A percentile compares a stretch with the other conserved stretches of the same genome.
Conservation (phyloP, 345 rosid species). For the Brassica incana region DNA sequence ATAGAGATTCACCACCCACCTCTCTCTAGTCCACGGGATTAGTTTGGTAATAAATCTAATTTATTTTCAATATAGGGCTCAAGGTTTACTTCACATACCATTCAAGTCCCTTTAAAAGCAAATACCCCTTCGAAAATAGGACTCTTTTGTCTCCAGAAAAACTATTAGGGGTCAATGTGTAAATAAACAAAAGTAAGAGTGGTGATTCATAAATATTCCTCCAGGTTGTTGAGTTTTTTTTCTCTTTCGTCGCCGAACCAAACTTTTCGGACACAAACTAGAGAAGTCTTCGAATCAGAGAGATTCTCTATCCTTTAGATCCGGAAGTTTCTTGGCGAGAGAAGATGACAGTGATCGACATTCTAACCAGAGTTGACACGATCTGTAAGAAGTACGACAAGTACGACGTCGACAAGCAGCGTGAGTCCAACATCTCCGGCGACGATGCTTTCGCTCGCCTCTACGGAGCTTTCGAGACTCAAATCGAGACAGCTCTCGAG, state of each 20-base stretch:
- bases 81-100: background rate
- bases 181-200: background rate
- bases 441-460: constrained; percentile 90
- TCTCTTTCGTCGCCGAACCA: constrained; percentile 22
- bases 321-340: constrained; percentile 2
- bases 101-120: background rate
- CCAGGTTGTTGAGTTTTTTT: constrained; percentile 22
- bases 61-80: background rate
- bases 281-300: constrained; percentile 25
- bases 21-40: constrained; percentile 17
- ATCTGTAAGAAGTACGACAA: constrained; percentile 94
- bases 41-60: background rate
- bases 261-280: constrained; percentile 10
- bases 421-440: constrained; percentile 77
- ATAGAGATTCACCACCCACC: background rate
- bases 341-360: constrained; percentile 93
- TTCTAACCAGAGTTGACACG: constrained; percentile 84
- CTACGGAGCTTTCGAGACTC: constrained; percentile 65
- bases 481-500: constrained; percentile 74
- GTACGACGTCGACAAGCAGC: constrained; percentile 88
- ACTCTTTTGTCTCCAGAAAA: background rate
- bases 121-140: background rate
- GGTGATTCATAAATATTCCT: background rate
- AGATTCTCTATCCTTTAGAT: constrained; percentile 15
- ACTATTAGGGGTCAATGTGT: background rate